Evolutionary conservation across 1,284 basidiomycete species (phyloP).

Genomic region (Leccinum pallidistipes): DNA sequence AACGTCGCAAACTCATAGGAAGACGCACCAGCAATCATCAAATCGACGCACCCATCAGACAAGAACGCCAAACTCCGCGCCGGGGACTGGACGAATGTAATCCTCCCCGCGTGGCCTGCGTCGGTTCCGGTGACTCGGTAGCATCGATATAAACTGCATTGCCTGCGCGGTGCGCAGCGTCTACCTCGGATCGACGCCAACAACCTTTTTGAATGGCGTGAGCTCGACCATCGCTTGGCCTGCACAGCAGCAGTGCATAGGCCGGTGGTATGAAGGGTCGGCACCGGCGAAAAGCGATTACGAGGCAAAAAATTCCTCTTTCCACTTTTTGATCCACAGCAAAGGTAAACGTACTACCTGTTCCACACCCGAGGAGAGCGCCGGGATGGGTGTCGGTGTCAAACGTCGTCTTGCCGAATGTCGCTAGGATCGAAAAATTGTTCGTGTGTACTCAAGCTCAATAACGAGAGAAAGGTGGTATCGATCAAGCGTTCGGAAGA

Average conservation of each 20-base stretch:
- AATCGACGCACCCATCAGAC: slow-evolving; percentile 61
- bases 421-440: slow-evolving; percentile 25
- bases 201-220: slow-evolving; percentile 56
- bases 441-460: not conserved
- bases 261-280: not conserved
- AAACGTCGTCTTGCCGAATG: slow-evolving; percentile 64
- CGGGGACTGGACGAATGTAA: slow-evolving; percentile 50
- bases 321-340: not conserved
- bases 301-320: not conserved
- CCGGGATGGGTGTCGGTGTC: slow-evolving; percentile 67
- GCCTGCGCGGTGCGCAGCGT: slow-evolving; percentile 49
- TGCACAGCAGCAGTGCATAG: slow-evolving; percentile 22
- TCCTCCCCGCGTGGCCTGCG: slow-evolving; percentile 19
- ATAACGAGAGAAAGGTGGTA: not conserved
- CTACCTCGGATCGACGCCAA: slow-evolving; percentile 80
- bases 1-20: not conserved
- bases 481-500: not conserved
- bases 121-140: not conserved
- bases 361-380: slow-evolving; percentile 77
- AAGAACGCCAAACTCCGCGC: slow-evolving; percentile 61
- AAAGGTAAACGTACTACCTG: slow-evolving; percentile 47
- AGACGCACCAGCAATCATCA: slow-evolving; percentile 69
- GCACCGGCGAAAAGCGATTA: not conserved
- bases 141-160: not conserved
- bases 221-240: slow-evolving; percentile 70